Conservation (phyloP, 331 rosid genomes). For the Ulmus americana region DNA sequence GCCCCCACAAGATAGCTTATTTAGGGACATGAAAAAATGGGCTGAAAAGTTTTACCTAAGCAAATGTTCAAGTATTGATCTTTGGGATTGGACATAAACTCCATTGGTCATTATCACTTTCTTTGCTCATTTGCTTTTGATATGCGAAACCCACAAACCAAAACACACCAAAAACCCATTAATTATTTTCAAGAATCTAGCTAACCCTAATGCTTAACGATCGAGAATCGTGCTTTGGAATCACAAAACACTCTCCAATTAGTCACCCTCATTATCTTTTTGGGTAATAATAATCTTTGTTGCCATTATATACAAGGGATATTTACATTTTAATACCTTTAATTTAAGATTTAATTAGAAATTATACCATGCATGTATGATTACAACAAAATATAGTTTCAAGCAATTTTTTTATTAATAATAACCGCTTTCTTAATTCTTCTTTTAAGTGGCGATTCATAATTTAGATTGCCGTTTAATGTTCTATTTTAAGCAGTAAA, state of each 20-base stretch:
- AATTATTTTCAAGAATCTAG: constrained; percentile 34
- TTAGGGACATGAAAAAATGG: constrained; percentile 73
- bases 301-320: too few relatives aligned
- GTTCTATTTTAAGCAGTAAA: too few relatives aligned
- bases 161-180: not conserved
- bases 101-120: constrained; percentile 30
- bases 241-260: constrained; percentile 26
- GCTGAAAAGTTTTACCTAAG: constrained; percentile 67
- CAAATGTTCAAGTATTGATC: constrained; percentile 23
- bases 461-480: too few relatives aligned
- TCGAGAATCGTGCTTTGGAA: constrained; percentile 45
- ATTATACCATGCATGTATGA: too few relatives aligned
- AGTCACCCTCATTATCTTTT: constrained; percentile 27
- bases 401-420: too few relatives aligned
- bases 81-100: constrained; percentile 62
- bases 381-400: too few relatives aligned
- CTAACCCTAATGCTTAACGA: constrained; percentile 29
- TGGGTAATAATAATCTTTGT: too few relatives aligned
- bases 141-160: constrained; percentile 8
- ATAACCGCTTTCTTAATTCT: too few relatives aligned
- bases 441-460: too few relatives aligned
- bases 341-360: too few relatives aligned
- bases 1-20: constrained; percentile 52
- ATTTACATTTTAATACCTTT: too few relatives aligned
- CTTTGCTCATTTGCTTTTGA: constrained; percentile 26